Percentiles rank a stretch among this genome's conserved stretches.
Evolutionary conservation across 805 yeast genomes (phyloP).

Genomic region (Suhomyces sp.): DNA sequence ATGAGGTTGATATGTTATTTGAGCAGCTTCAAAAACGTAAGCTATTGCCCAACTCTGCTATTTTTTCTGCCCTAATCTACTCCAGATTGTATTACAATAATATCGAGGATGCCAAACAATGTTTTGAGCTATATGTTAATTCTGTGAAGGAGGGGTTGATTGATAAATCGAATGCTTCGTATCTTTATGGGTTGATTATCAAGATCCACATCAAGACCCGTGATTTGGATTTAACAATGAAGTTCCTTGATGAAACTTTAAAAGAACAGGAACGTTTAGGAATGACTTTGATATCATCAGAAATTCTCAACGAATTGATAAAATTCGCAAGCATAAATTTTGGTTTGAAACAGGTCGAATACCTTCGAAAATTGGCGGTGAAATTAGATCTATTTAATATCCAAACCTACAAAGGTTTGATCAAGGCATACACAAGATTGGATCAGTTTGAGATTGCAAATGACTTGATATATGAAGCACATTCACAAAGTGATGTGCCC

Average conservation of each 20-base stretch:
- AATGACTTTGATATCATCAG: constrained; percentile 17
- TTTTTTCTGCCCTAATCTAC: constrained; percentile 47
- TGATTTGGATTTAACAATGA: constrained; percentile 27
- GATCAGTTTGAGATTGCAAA: constrained; percentile 37
- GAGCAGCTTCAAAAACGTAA: constrained; percentile 45
- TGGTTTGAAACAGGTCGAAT: constrained; percentile 20
- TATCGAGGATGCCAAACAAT: constrained; percentile 32
- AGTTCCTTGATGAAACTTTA: constrained; percentile 23
- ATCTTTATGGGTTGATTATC: constrained; percentile 30
- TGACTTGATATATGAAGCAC: constrained; percentile 30
- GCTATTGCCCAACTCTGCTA: constrained; percentile 45
- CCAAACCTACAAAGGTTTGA: constrained; percentile 26
- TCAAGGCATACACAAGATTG: constrained; percentile 27
- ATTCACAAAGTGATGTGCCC: constrained; percentile 27
- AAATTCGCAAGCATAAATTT: constrained; percentile 21
- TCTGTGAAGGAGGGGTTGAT: constrained; percentile 18
- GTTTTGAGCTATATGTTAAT: constrained; percentile 21
- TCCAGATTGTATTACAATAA: constrained; percentile 39
- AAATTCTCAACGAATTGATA: constrained; percentile 18
- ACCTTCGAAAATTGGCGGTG: constrained; percentile 17
- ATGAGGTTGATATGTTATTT: constrained; percentile 50
- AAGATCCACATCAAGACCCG: constrained; percentile 24
- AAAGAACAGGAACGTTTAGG: constrained; percentile 15
- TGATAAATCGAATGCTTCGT: constrained; percentile 18
- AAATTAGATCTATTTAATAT: constrained; percentile 20